A percentile compares a stretch with the other conserved stretches of the same genome.
Conservation (phyloP, 2,329 filamentous ascomycete species). For the Paracoccidioides lutzii region DNA sequence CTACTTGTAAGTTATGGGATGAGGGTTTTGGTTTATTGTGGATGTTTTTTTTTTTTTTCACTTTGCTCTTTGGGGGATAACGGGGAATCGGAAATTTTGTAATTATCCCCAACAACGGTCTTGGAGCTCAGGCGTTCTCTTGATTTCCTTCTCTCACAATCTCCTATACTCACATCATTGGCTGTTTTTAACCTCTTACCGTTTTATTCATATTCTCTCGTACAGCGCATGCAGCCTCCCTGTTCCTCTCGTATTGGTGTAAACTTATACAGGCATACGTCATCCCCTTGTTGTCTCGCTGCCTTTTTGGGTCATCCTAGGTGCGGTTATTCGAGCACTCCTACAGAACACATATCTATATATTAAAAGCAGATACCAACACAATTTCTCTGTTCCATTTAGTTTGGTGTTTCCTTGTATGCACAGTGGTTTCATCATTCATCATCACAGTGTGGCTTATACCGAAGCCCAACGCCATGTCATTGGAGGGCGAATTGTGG, state of each 20-base stretch:
- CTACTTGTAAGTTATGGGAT: not conserved
- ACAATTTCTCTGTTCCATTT: not conserved
- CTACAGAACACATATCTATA: not conserved
- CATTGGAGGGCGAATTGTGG: too few species aligned
- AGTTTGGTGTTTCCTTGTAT: too few species aligned
- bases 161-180: not conserved
- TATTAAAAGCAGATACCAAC: not conserved
- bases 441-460: not conserved
- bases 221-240: not conserved
- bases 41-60: conserved; percentile 7
- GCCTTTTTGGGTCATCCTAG: not conserved
- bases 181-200: not conserved
- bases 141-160: conserved; percentile 7
- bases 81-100: not conserved
- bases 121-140: conserved; percentile 3
- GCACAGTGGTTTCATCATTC: not conserved
- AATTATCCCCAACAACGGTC: not conserved
- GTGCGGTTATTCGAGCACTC: not conserved
- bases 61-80: not conserved
- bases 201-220: not conserved
- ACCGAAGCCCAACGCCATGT: not conserved
- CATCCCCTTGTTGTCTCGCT: not conserved
- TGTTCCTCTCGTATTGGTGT: not conserved
- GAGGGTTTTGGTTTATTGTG: not conserved
- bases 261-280: not conserved